These are phyloP conservation scores for Carex parvula DNA, from an alignment of 176 grass and related monocot genomes.

Conservation along the genomic window DNA sequence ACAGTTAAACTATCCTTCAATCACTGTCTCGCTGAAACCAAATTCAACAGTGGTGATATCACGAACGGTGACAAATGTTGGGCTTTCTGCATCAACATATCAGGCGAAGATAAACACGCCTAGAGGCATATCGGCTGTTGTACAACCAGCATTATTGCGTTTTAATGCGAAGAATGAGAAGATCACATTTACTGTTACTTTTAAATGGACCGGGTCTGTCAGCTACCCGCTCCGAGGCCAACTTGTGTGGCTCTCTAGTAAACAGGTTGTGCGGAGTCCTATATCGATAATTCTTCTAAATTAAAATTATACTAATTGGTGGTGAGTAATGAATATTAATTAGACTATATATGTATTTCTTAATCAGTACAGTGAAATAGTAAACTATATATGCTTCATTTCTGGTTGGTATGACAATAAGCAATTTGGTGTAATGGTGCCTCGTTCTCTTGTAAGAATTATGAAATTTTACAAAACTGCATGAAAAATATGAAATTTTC, in stretches of 20 bases:
- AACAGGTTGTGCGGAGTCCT: slow-evolving; percentile 24
- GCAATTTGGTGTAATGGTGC: not conserved
- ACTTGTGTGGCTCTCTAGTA: slow-evolving; percentile 26
- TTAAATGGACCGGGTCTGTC: slow-evolving; percentile 8
- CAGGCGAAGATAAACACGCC: not conserved
- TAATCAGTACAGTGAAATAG: not conserved
- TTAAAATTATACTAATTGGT: not conserved
- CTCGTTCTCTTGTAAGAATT: not conserved
- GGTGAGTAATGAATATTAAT: not conserved
- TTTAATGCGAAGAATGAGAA: slow-evolving; percentile 25
- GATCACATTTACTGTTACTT: slow-evolving; percentile 26
- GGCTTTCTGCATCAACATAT: slow-evolving; percentile 1
- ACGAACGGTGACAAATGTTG: slow-evolving; percentile 37
- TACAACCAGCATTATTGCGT: not conserved
- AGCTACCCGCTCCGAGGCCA: not conserved
- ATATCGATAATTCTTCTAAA: not conserved
- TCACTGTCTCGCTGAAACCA: not conserved
- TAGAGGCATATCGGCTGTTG: not conserved
- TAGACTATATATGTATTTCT: too few species aligned
- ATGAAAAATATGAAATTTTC: not conserved
- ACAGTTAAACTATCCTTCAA: slow-evolving; percentile 35
- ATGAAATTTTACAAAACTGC: not conserved
- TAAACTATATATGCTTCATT: not conserved
- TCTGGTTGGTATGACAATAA: not conserved
- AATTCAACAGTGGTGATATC: not conserved